Conservation (phyloP, 2,329 filamentous ascomycete species). For the Fusarium papillatum region DNA sequence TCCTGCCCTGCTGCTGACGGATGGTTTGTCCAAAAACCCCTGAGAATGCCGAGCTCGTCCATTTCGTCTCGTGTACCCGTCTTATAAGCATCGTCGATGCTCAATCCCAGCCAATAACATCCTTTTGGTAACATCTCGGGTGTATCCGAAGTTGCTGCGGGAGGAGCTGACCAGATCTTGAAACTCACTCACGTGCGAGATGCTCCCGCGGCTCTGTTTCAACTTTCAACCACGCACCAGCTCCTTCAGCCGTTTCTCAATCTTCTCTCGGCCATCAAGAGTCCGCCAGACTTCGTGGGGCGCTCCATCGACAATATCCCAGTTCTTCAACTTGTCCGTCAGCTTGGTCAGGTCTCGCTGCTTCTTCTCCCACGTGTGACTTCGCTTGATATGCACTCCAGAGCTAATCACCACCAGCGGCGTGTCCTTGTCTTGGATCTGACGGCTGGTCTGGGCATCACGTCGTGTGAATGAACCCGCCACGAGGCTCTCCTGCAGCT, state of each 20-base stretch:
- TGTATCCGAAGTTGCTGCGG: not conserved
- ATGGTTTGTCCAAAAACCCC: constrained; percentile 2
- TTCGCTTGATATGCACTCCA: constrained; percentile 75
- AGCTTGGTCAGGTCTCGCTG: constrained; percentile 88
- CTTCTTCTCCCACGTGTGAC: constrained; percentile 83
- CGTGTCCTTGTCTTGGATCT: constrained; percentile 83
- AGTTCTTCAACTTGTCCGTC: constrained; percentile 82
- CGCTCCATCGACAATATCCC: constrained; percentile 89
- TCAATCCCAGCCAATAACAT: constrained; percentile 12
- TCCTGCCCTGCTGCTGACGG: not conserved
- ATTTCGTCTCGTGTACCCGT: constrained; percentile 12
- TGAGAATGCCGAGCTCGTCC: constrained; percentile 9
- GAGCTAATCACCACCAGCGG: constrained; percentile 88
- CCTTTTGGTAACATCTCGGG: constrained; percentile 11
- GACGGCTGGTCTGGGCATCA: constrained; percentile 83
- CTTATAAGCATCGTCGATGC: constrained; percentile 26
- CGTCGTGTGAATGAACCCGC: constrained; percentile 87
- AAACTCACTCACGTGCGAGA: constrained; percentile 20
- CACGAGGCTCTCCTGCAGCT: constrained; percentile 93
- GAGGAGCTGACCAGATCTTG: not conserved
- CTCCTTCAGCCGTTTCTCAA: constrained; percentile 84
- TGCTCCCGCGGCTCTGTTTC: constrained; percentile 1
- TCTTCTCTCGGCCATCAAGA: constrained; percentile 75
- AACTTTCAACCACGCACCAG: constrained; percentile 63
- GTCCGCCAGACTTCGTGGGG: constrained; percentile 91